Conservation (phyloP, 148 eudicot species). For the Chenopodium suecicum region DNA sequence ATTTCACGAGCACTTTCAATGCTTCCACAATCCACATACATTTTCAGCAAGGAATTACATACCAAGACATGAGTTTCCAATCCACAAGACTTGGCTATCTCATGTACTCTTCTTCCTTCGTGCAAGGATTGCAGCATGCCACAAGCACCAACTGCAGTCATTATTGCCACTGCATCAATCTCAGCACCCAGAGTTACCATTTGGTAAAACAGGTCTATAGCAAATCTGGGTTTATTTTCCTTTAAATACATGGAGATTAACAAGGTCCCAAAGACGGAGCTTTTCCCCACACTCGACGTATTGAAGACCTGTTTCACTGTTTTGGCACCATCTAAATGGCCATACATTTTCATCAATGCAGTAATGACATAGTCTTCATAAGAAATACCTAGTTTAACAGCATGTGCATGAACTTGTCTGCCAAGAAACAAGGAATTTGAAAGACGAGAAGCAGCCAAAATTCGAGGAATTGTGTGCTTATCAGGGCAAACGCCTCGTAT, state of each 20-base stretch:
- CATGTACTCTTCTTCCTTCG: constrained; percentile 52
- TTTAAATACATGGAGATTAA: constrained; percentile 46
- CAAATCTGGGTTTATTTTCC: constrained; percentile 45
- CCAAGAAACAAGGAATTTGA: constrained; percentile 43
- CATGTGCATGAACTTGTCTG: constrained; percentile 60
- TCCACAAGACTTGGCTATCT: constrained; percentile 46
- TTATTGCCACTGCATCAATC: constrained; percentile 49
- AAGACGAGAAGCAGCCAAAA: constrained; percentile 46
- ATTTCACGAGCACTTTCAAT: constrained; percentile 46
- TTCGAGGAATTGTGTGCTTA: constrained; percentile 63
- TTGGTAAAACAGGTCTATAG: constrained; percentile 48
- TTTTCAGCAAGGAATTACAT: constrained; percentile 57
- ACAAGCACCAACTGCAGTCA: constrained; percentile 58
- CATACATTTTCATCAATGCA: constrained; percentile 67
- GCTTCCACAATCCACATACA: constrained; percentile 67
- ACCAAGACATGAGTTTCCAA: constrained; percentile 54
- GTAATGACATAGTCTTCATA: constrained; percentile 52
- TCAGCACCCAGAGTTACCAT: constrained; percentile 39
- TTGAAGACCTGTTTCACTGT: constrained; percentile 49
- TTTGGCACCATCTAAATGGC: constrained; percentile 42
- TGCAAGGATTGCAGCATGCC: constrained; percentile 39
- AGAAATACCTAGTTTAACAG: constrained; percentile 50
- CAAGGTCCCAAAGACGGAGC: constrained; percentile 51
- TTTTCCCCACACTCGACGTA: constrained; percentile 25
- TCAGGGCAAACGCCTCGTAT: constrained; percentile 55